phyloP scores from a whole-genome alignment of 441 rosid genomes.

The Arabidopsis hybrid region DNA sequence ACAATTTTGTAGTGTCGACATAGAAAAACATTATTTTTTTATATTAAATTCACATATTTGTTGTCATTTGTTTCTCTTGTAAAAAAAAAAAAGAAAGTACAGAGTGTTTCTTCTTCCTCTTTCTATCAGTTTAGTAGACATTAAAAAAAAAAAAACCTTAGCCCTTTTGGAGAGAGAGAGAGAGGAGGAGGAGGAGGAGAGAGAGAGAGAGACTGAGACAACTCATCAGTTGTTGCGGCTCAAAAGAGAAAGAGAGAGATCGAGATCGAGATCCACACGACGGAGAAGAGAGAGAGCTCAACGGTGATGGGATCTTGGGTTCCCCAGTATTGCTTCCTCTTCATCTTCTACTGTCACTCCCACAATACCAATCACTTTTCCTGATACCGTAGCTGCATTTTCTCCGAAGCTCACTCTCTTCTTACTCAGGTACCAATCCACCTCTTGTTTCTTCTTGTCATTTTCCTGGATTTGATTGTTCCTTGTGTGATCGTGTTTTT shows the following conservation, averaged over 20 bases:
- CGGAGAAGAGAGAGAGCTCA: slow-evolving; percentile 33
- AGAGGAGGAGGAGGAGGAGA: background rate
- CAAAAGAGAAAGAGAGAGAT: slow-evolving; percentile 34
- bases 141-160: slow-evolving; percentile 26
- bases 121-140: slow-evolving; percentile 41
- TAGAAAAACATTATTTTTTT: background rate
- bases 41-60: slow-evolving; percentile 13
- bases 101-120: slow-evolving; percentile 44
- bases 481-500: slow-evolving; percentile 12
- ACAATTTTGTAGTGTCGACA: slow-evolving; percentile 19
- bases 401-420: slow-evolving; percentile 13
- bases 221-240: slow-evolving; percentile 72
- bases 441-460: slow-evolving; percentile 24
- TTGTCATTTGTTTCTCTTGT: background rate
- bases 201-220: slow-evolving; percentile 50
- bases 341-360: slow-evolving; percentile 45
- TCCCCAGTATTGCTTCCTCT: slow-evolving; percentile 30
- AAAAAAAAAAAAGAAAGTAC: background rate
- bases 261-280: slow-evolving; percentile 47
- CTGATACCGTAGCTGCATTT: slow-evolving; percentile 36
- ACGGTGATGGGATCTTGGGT: slow-evolving; percentile 43
- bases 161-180: slow-evolving; percentile 40
- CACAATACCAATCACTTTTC: slow-evolving; percentile 34
- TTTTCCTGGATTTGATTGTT: slow-evolving; percentile 15
- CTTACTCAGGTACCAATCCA: slow-evolving; percentile 23